Evolutionary conservation across 2,329 filamentous ascomycete species (phyloP).

Genomic region (Acrodontium crateriforme): DNA sequence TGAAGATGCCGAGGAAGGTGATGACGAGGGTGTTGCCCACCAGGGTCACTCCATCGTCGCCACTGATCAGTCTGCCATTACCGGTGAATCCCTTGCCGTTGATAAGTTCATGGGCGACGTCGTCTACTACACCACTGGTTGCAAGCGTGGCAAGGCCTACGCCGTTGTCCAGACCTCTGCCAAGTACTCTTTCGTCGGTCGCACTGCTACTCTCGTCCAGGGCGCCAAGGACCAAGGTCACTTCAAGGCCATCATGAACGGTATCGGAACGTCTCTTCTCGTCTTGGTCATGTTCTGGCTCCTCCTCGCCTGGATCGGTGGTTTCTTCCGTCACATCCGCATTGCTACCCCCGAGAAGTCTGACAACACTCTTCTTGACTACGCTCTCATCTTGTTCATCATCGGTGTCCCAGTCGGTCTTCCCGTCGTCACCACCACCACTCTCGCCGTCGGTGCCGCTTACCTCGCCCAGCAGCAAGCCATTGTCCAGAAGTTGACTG

Average conservation of each 20-base stretch:
- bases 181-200: constrained; percentile 61
- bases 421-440: constrained; percentile 65
- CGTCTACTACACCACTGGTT: constrained; percentile 67
- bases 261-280: constrained; percentile 59
- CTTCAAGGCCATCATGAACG: constrained; percentile 77
- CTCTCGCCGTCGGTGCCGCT: constrained; percentile 61
- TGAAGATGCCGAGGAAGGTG: constrained; percentile 43
- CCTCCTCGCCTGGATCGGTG: constrained; percentile 61
- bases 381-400: constrained; percentile 57
- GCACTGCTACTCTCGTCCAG: constrained; percentile 59
- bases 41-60: constrained; percentile 55
- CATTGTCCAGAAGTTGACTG: constrained; percentile 67
- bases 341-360: constrained; percentile 45
- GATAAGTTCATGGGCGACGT: constrained; percentile 67
- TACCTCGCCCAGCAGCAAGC: constrained; percentile 67
- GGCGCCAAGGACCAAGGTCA: constrained; percentile 63
- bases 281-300: constrained; percentile 69
- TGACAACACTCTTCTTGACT: constrained; percentile 52
- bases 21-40: constrained; percentile 46
- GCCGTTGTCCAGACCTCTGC: constrained; percentile 54
- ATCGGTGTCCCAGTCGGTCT: constrained; percentile 70
- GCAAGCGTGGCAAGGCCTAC: constrained; percentile 68
- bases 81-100: constrained; percentile 65
- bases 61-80: constrained; percentile 68
- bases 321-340: constrained; percentile 58